These are phyloP conservation scores for Thielaviopsis cerberus DNA, from an alignment of 2,329 filamentous ascomycete species.

Conservation along the genomic window DNA sequence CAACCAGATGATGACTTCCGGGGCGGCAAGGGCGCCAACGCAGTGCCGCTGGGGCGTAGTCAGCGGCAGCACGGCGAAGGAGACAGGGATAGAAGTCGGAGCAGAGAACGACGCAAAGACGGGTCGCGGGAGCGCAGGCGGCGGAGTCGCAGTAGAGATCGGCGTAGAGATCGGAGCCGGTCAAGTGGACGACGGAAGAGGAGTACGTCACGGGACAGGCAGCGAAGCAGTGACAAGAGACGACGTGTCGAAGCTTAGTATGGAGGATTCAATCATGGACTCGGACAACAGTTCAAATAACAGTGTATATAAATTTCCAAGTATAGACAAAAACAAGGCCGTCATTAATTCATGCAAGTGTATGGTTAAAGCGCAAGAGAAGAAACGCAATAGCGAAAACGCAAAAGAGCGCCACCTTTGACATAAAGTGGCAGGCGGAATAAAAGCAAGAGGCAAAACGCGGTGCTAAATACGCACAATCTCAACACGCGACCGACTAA, in stretches of 20 bases:
- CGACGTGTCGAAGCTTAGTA: no score
- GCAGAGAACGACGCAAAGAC: slow-evolving; percentile 15
- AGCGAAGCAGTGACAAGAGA: slow-evolving; percentile 38
- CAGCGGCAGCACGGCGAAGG: slow-evolving; percentile 30
- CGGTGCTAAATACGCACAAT: slow-evolving; percentile 51
- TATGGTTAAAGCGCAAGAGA: neutral
- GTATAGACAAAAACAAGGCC: neutral
- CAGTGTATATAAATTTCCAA: neutral
- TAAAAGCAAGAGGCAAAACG: neutral
- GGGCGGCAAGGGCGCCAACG: slow-evolving; percentile 46
- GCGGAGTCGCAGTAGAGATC: slow-evolving; percentile 16
- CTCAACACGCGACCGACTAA: slow-evolving; percentile 69
- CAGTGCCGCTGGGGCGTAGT: slow-evolving; percentile 39
- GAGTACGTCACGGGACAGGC: slow-evolving; percentile 35
- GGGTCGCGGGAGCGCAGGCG: slow-evolving; percentile 15
- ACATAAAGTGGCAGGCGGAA: neutral
- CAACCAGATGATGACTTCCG: slow-evolving; percentile 38
- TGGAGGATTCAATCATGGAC: no score
- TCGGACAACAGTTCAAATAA: no score
- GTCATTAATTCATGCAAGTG: neutral
- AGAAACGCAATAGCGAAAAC: neutral
- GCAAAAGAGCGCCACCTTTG: neutral
- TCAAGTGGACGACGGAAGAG: slow-evolving; percentile 38
- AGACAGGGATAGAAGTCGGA: slow-evolving; percentile 13
- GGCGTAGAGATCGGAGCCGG: slow-evolving; percentile 18